Percentiles rank a stretch among this genome's conserved stretches.
These are phyloP conservation scores for Alliaria petiolata DNA, from an alignment of 345 rosid species.

Conservation along the genomic window DNA sequence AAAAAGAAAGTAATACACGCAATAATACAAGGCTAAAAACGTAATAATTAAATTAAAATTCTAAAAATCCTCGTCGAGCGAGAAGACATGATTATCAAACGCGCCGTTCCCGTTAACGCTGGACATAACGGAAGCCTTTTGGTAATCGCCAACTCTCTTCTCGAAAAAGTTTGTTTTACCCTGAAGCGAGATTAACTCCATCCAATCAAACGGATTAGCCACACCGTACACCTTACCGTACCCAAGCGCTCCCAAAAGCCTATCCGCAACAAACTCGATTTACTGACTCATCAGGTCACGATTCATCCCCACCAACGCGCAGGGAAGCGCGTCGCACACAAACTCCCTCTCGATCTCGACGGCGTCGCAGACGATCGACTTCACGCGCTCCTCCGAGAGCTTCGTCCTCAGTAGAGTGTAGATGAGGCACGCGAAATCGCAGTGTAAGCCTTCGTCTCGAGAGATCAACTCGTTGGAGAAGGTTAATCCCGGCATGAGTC, in stretches of 20 bases:
- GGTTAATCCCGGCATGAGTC: conserved; percentile 85
- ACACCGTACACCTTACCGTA: conserved; percentile 59
- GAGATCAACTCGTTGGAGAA: conserved; percentile 95
- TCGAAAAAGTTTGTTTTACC: conserved; percentile 91
- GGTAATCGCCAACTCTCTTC: conserved; percentile 83
- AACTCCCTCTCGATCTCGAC: conserved; percentile 92
- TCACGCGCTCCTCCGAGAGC: conserved; percentile 69
- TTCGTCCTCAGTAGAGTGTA: conserved; percentile 51
- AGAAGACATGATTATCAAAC: conserved; percentile 52
- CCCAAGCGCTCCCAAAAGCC: conserved; percentile 66
- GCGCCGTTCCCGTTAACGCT: conserved; percentile 46
- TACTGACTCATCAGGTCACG: conserved; percentile 71
- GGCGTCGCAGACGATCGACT: conserved; percentile 66
- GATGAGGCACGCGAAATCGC: conserved; percentile 84
- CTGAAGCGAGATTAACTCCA: conserved; percentile 81
- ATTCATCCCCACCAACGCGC: conserved; percentile 92
- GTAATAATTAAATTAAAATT: background rate
- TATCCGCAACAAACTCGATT: conserved; percentile 85
- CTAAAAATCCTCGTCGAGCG: conserved; percentile 75
- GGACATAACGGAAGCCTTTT: conserved; percentile 77
- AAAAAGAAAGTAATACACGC: background rate
- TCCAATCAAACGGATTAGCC: conserved; percentile 84
- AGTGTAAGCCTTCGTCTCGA: conserved; percentile 91
- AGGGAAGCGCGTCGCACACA: conserved; percentile 85
- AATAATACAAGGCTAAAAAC: conserved; percentile 18